Conservation (phyloP, 2,329 filamentous ascomycete genomes). For the Botryotinia convoluta region DNA sequence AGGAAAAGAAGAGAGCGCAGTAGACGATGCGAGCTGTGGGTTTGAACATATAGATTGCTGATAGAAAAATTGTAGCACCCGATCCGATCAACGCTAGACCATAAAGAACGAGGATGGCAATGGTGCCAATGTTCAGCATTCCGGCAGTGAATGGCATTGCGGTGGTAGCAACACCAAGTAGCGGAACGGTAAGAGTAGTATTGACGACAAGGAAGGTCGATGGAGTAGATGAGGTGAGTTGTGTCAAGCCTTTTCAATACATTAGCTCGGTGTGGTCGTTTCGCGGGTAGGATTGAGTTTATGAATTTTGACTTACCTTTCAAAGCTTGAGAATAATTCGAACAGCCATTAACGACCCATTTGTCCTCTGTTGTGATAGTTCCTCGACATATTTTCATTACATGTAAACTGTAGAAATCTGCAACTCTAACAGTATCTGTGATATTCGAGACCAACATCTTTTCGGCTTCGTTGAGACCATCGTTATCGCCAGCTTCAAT, state of each 20-base stretch:
- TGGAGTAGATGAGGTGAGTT: not conserved
- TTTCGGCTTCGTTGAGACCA: not conserved
- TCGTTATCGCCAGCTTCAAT: not conserved
- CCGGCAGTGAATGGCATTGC: not conserved
- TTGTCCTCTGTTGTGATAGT: not conserved
- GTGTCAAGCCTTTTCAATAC: not conserved
- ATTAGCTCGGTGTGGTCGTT: not conserved
- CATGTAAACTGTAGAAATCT: slow-evolving; percentile 8
- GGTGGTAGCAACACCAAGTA: not conserved
- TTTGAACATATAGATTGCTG: not conserved
- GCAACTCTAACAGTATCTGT: slow-evolving; percentile 3
- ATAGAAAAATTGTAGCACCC: not conserved
- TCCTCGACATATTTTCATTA: slow-evolving; percentile 3
- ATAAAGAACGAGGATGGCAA: not conserved
- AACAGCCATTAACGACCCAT: not conserved
- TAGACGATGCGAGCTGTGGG: not conserved
- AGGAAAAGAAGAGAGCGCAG: slow-evolving; percentile 1
- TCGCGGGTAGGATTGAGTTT: not conserved
- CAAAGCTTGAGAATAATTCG: not conserved
- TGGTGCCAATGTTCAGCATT: not conserved
- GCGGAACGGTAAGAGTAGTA: not conserved
- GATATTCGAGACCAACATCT: not conserved
- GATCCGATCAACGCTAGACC: not conserved
- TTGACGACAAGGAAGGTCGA: not conserved
- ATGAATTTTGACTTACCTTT: not conserved